Conservation (phyloP, 352 stramenopile species). For the Pythium plurisporium region DNA sequence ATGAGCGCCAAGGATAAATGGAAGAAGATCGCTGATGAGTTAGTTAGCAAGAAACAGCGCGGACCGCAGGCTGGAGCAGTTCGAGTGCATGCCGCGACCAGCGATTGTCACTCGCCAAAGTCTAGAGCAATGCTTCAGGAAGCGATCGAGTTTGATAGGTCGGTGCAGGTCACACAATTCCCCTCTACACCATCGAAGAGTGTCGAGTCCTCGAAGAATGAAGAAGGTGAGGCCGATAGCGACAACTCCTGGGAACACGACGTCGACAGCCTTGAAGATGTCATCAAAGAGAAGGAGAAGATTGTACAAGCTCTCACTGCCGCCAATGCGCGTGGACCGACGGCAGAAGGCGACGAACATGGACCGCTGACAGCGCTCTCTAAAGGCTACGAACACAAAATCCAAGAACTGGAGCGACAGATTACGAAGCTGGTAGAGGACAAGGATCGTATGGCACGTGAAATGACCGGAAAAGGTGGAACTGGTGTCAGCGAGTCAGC, state of each 20-base stretch:
- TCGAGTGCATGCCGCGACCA: constrained; percentile 3
- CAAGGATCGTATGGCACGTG: constrained; percentile 26
- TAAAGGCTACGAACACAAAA: constrained; percentile 38
- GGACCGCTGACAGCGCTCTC: constrained; percentile 30
- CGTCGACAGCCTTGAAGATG: constrained; percentile 32
- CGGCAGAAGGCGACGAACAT: constrained; percentile 5
- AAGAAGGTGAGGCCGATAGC: background rate
- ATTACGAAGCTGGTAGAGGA: constrained; percentile 23
- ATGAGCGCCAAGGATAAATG: constrained; percentile 59
- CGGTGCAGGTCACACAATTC: constrained; percentile 21
- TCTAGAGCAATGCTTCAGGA: constrained; percentile 28
- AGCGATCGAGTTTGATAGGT: constrained; percentile 33
- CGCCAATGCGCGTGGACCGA: background rate
- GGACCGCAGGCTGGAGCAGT: constrained; percentile 1
- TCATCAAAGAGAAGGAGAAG: constrained; percentile 50
- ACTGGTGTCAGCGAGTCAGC: background rate
- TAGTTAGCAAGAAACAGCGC: constrained; percentile 26
- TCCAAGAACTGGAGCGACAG: constrained; percentile 30
- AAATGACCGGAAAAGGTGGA: constrained; percentile 12
- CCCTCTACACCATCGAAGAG: constrained; percentile 7
- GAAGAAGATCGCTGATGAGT: constrained; percentile 51
- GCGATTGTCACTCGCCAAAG: constrained; percentile 19
- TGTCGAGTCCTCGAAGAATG: background rate
- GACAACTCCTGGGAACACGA: constrained; percentile 19
- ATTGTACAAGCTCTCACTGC: constrained; percentile 29